These are phyloP conservation scores for Emmonsiellopsis sp. DNA, from an alignment of 2,329 filamentous ascomycete genomes.

Conservation along the genomic window DNA sequence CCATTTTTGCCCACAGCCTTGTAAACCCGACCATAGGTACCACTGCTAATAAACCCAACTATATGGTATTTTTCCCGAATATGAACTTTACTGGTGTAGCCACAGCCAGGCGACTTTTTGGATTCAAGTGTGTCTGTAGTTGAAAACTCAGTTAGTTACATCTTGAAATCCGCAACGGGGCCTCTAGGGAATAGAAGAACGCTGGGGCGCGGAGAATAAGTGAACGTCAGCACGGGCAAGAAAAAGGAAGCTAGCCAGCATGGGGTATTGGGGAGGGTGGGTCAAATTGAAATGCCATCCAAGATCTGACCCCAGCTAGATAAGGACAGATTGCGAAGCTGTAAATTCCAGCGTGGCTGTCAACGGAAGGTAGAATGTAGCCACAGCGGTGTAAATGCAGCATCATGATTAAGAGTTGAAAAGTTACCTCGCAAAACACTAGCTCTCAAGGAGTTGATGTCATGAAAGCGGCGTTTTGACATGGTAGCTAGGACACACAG, in stretches of 20 bases:
- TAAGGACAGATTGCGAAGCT: too few relatives aligned
- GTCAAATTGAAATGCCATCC: too few relatives aligned
- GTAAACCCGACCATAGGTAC: constrained; percentile 96
- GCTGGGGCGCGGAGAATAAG: too few relatives aligned
- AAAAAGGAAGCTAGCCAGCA: too few relatives aligned
- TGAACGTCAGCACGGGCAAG: too few relatives aligned
- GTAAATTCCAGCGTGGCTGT: too few relatives aligned
- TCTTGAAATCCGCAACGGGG: neutral
- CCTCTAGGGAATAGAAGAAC: neutral
- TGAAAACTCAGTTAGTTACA: constrained; percentile 17
- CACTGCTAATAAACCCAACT: constrained; percentile 94
- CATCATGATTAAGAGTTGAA: constrained; percentile 3
- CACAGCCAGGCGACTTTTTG: constrained; percentile 37
- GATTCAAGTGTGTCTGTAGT: constrained; percentile 27
- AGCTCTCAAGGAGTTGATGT: constrained; percentile 1
- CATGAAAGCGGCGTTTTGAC: neutral
- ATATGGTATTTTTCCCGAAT: constrained; percentile 93
- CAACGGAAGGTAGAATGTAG: too few relatives aligned
- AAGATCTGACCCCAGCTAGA: too few relatives aligned
- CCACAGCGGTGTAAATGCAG: neutral
- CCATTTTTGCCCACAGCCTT: constrained; percentile 75
- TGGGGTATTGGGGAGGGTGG: too few relatives aligned
- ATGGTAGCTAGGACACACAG: neutral
- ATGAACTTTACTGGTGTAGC: constrained; percentile 64
- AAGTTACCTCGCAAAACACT: constrained; percentile 1